A percentile compares a stretch with the other conserved stretches of the same genome.
These are phyloP conservation scores for Yarrowia phangngaensis DNA, from an alignment of 805 yeast species.

Conservation along the genomic window DNA sequence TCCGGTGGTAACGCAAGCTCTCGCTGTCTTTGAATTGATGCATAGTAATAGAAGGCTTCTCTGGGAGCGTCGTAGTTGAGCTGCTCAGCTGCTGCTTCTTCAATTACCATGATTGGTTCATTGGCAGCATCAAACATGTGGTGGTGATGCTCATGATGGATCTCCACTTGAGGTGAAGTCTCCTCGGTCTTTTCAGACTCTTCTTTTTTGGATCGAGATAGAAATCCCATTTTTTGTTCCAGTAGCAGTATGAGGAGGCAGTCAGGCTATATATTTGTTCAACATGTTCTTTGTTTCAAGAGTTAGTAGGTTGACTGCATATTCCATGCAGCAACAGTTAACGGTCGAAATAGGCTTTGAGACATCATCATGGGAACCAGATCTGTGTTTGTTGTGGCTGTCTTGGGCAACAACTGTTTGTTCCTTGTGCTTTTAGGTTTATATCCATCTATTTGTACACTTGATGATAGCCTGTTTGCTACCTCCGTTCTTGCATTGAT, in stretches of 20 bases:
- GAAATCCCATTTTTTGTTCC: neutral
- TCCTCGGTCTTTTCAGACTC: neutral
- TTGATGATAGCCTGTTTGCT: too few species aligned
- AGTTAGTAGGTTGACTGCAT: too few species aligned
- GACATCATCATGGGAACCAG: too few species aligned
- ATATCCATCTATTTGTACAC: too few species aligned
- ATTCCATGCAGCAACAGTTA: too few species aligned
- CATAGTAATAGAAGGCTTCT: constrained; percentile 23
- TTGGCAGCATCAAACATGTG: constrained; percentile 9
- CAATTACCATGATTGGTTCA: constrained; percentile 15
- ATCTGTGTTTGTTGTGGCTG: too few species aligned
- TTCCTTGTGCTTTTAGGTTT: too few species aligned
- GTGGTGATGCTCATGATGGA: neutral
- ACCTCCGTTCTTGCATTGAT: too few species aligned
- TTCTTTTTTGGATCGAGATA: constrained; percentile 14
- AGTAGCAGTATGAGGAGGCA: neutral
- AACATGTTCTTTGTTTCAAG: too few species aligned
- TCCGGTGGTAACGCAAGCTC: constrained; percentile 11
- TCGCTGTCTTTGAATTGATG: constrained; percentile 4
- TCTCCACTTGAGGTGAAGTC: neutral
- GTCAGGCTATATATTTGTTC: too few species aligned
- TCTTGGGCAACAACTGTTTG: too few species aligned
- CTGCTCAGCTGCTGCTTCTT: constrained; percentile 16
- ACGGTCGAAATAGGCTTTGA: too few species aligned
- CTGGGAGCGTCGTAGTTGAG: constrained; percentile 24